A percentile compares a stretch with the other conserved stretches of the same genome.
Evolutionary conservation across 768 basidiomycete genomes (phyloP).

Genomic region (Trametes meyenii): DNA sequence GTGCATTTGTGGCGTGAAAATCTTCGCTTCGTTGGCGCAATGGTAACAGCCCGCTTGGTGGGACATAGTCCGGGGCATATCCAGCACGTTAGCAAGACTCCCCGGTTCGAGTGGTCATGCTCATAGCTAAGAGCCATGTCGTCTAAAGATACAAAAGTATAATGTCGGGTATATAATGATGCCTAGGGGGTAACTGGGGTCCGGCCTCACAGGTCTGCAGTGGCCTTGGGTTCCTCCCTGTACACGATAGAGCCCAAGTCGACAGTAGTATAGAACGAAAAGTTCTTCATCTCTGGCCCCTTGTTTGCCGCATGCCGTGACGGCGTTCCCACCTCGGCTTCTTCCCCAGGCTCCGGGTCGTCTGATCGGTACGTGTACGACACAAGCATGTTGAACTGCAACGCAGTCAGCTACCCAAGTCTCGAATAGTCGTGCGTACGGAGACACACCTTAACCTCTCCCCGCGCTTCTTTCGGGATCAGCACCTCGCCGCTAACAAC

Average conservation of each 20-base stretch:
- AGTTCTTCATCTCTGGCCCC: slow-evolving; percentile 78
- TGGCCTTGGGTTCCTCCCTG: slow-evolving; percentile 47
- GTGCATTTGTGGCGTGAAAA: no score
- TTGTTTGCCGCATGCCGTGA: slow-evolving; percentile 44
- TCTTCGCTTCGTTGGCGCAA: no score
- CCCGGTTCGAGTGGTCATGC: no score
- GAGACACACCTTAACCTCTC: slow-evolving; percentile 73
- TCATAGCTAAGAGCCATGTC: no score
- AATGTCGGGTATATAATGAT: no score
- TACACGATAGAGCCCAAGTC: slow-evolving; percentile 74
- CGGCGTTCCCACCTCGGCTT: slow-evolving; percentile 43
- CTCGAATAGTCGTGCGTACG: background rate
- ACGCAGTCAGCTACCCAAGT: background rate
- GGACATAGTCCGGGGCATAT: no score
- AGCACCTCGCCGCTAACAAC: slow-evolving; percentile 88
- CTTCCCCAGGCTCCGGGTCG: slow-evolving; percentile 71
- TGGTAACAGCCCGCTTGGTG: no score
- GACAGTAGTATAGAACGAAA: slow-evolving; percentile 86
- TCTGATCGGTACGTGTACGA: slow-evolving; percentile 94
- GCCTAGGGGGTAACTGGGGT: no score
- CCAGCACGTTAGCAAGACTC: no score
- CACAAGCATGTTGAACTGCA: slow-evolving; percentile 91
- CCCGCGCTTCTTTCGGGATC: slow-evolving; percentile 76
- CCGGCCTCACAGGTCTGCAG: slow-evolving; percentile 15
- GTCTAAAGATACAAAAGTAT: no score